phyloP scores from a whole-genome alignment of 2,329 filamentous ascomycete genomes.

The Aspergillus amoenus region DNA sequence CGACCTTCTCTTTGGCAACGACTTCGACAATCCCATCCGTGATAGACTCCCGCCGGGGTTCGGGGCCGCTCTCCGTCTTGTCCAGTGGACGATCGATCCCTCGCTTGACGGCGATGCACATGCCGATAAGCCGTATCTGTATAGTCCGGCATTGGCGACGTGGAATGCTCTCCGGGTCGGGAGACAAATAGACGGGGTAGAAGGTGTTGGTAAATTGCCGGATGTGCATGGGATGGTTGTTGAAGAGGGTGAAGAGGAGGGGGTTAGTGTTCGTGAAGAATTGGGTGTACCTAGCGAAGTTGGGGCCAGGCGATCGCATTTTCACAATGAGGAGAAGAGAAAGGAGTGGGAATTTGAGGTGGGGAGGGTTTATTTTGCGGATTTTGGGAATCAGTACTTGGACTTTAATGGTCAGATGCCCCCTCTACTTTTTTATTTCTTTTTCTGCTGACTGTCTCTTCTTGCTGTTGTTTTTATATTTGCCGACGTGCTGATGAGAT shows the following conservation, averaged over 20 bases:
- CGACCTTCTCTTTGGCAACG: constrained; percentile 88
- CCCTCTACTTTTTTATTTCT: not conserved
- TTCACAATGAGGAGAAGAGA: constrained; percentile 56
- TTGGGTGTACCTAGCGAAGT: constrained; percentile 54
- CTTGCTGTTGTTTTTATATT: not conserved
- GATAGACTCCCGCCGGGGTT: constrained; percentile 85
- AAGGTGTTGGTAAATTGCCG: constrained; percentile 24
- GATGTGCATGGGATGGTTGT: constrained; percentile 54
- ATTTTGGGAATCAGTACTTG: constrained; percentile 90
- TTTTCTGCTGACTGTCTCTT: not conserved
- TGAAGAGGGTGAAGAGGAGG: constrained; percentile 63
- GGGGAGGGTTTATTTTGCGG: constrained; percentile 61
- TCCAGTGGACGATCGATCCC: constrained; percentile 89
- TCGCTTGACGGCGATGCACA: constrained; percentile 88
- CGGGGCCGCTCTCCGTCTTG: constrained; percentile 76
- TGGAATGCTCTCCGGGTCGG: constrained; percentile 78
- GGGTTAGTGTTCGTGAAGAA: constrained; percentile 46
- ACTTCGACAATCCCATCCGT: constrained; percentile 88
- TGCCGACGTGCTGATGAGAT: not conserved
- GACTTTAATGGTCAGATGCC: constrained; percentile 68
- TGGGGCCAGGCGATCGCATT: constrained; percentile 60
- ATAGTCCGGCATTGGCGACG: constrained; percentile 75
- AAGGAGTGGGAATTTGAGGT: constrained; percentile 61
- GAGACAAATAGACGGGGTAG: constrained; percentile 15
- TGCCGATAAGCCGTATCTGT: constrained; percentile 80